A percentile compares a stretch with the other conserved stretches of the same genome.
phyloP scores from a whole-genome alignment of 495 filamentous ascomycete species.

The Emericellopsis terricola region DNA sequence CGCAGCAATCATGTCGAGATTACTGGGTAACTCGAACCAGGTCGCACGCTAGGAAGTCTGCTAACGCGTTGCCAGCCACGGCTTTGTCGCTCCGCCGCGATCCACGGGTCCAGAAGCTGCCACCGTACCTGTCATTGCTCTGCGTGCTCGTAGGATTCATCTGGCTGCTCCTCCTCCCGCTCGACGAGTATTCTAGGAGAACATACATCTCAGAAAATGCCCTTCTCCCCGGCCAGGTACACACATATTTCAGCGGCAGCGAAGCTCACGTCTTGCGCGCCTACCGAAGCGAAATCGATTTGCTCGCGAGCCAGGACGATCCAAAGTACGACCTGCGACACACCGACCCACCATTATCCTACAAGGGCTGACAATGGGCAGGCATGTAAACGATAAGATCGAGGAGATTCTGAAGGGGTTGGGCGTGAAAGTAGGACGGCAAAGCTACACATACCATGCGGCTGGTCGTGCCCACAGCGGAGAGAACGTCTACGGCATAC shows the following conservation, averaged over 20 bases:
- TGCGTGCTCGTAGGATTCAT: conserved; percentile 75
- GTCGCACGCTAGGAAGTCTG: background rate
- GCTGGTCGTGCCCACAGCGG: conserved; percentile 56
- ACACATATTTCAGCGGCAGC: conserved; percentile 91
- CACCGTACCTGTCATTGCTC: conserved; percentile 71
- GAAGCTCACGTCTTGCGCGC: conserved; percentile 91
- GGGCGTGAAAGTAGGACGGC: conserved; percentile 70
- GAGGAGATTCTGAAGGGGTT: conserved; percentile 54
- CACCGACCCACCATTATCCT: background rate
- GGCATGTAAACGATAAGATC: conserved; percentile 41
- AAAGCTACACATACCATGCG: conserved; percentile 62
- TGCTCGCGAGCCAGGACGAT: conserved; percentile 33
- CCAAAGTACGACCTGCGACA: conserved; percentile 19
- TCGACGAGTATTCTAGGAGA: conserved; percentile 75
- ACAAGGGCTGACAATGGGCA: background rate
- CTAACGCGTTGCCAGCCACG: conserved; percentile 17
- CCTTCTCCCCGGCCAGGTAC: conserved; percentile 84
- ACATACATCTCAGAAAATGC: conserved; percentile 99
- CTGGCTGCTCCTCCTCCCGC: conserved; percentile 85
- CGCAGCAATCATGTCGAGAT: conserved; percentile 2
- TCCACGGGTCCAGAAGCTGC: conserved; percentile 49
- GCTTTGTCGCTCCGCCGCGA: conserved; percentile 39
- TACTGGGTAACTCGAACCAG: conserved; percentile 1
- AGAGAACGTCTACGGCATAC: conserved; percentile 84
- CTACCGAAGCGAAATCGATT: conserved; percentile 69